Base-by-base conservation (phyloP, 495 filamentous ascomycete species). In the Tuber brumale region DNA sequence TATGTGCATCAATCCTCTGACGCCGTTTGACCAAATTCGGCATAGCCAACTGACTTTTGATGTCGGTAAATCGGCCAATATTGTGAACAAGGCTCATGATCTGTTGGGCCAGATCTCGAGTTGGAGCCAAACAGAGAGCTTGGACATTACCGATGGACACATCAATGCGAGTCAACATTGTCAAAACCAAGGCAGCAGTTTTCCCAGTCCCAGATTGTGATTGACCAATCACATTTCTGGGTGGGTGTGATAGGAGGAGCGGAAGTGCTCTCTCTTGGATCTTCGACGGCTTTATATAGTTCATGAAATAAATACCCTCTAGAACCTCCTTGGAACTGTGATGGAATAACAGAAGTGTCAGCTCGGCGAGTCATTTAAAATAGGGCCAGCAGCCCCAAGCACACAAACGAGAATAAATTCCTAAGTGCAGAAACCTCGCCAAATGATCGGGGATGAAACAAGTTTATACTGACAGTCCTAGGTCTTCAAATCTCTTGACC, bases 201-300 rank as follows among this genome's bases (percentile, higher is more conserved):
- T 99, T 99, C 75, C 96, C 96, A 19, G 96, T 99, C 76, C 96
- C 96, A 7, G 96, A 99, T 85, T 99, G 96, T 42, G 95, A 97
- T 83, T 99, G 96, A 35, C 94, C 95, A 76, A 99, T 94, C 87
- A 98, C 91, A 84, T 98, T 98, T 66, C 85, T 88, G 0, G 95
- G 92, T 21, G 94, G 94, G 80, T 97, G 88, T 77, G 85, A 82
- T 76, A 99, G 87, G 75, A 99, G 90, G 31, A 99, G 88, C n/a
- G 95, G 96, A 5, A 99, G 87, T 3, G 95, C 95, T 73, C 89
- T 91, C 84, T 97, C 95, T 85, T 99, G 95, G 81, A 99, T 94
- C 86, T 98, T 98, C 42, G 95, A 97, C 0, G 95, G 95, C 84
- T 96, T 97, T 80, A 89, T 89, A 87, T 97, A 98, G 85, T 92